Base-by-base conservation (phyloP, 2,329 filamentous ascomycete species). In the Aspergillus fructus region DNA sequence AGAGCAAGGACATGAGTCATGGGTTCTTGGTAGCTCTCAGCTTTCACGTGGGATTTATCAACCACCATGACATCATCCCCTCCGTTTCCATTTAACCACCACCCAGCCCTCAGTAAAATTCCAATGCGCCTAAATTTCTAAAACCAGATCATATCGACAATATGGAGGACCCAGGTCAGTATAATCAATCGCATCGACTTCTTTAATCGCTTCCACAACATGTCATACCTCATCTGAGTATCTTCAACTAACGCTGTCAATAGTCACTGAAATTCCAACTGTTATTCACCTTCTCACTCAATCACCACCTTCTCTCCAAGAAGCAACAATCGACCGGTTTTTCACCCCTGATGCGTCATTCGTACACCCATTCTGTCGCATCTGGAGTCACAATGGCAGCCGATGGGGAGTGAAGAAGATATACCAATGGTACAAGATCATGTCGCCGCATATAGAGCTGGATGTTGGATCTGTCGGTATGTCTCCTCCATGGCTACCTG, bases 341-440 rank as follows among this genome's bases (percentile, higher is more conserved):
- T 96, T 93, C 73, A 84, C 87, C 0, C 82, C 82, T 9, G 78
- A 88, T 66, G 89, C 90, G 8, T 83, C 85, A 30, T 94, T 96
- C 69, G 82, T 83, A 3, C 91, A 96, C 64, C 91, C 91, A 0
- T 88, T 93, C 71, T 92, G 89, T 67, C 83, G 85, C 12, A 89
- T 91, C 2, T 79, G 78, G 43, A 78, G 73, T 59, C 84, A 81
- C 63, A 67, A 76, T 11, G 84, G 87, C 61, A 93, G 89, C 9
- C 81, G 90, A 43, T 85, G 81, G 75, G 70, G 90, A 5, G 80
- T 96, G 17, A 76, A 83, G 48, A 80, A 82, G 64, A 87, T 96
- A 56, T 96, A 91, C 68, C 84, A 86, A 41, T 93, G 89, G 89
- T 93, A 96, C 74, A 90, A 91, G 68, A 89, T 93, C 62, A 79